phyloP scores from a whole-genome alignment of 2,329 filamentous ascomycete genomes.

The Trichoderma sp. region DNA sequence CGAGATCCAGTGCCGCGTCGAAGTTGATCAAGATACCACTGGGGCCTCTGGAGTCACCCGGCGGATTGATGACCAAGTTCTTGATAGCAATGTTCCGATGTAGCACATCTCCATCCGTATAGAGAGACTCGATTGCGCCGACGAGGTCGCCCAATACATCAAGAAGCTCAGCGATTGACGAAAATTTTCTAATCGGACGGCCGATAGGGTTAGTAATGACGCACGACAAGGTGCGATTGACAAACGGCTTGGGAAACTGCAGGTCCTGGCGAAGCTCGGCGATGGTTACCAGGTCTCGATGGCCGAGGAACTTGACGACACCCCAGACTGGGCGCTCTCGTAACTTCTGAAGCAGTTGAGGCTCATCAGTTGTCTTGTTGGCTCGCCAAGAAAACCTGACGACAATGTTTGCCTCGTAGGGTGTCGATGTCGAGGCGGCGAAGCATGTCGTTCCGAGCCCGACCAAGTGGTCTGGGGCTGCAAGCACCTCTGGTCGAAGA shows the following conservation, averaged over 20 bases:
- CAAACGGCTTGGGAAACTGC: not conserved
- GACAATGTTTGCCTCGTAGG: not conserved
- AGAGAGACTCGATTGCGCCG: fast-evolving
- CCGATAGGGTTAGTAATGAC: not conserved
- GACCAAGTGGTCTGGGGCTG: not conserved
- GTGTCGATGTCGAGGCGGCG: not conserved
- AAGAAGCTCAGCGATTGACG: not conserved
- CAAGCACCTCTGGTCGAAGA: not conserved
- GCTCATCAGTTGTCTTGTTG: fast-evolving
- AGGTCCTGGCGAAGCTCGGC: not conserved
- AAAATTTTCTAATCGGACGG: not conserved
- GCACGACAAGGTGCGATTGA: not conserved
- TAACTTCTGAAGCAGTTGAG: not conserved
- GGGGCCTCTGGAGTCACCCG: no score
- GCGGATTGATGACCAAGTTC: not conserved
- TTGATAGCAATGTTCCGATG: not conserved
- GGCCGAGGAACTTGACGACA: not conserved
- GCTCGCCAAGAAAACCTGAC: not conserved
- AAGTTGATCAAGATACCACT: not conserved
- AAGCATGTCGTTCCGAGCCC: not conserved
- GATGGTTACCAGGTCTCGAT: not conserved
- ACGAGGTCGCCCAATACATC: not conserved
- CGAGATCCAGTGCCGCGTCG: not conserved
- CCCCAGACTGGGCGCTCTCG: not conserved
- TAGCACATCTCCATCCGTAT: fast-evolving